These are phyloP conservation scores for Neurospora sp. DNA, from an alignment of 495 filamentous ascomycete species.

Conservation along the genomic window DNA sequence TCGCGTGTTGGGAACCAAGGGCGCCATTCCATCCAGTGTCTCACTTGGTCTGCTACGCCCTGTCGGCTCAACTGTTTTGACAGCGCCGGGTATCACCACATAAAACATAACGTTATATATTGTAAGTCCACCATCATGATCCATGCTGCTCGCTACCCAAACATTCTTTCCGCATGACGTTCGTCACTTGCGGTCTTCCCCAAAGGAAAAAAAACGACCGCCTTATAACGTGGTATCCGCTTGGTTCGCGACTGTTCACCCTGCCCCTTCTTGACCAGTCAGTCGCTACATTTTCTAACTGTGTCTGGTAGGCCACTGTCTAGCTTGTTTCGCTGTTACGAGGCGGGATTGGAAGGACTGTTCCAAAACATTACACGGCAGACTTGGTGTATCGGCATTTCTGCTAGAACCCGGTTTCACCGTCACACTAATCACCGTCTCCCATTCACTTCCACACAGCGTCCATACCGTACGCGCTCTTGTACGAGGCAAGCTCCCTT, in stretches of 20 bases:
- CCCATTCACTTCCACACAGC: constrained; percentile 1
- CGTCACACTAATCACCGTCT: constrained; percentile 16
- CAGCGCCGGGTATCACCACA: constrained; percentile 11
- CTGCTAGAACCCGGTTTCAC: constrained; percentile 13
- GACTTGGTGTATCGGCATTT: constrained; percentile 3
- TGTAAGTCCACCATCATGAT: neutral
- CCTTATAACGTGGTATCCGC: neutral
- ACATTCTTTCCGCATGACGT: neutral
- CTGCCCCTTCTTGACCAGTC: neutral
- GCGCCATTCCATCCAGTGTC: constrained; percentile 4
- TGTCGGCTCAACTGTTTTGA: constrained; percentile 4
- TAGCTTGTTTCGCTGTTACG: neutral
- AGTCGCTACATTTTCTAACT: neutral
- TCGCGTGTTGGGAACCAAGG: neutral
- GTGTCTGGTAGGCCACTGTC: neutral
- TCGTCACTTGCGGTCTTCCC: neutral
- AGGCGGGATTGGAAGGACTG: neutral
- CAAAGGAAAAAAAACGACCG: neutral
- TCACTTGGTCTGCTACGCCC: constrained; percentile 2
- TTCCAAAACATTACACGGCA: neutral
- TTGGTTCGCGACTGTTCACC: neutral
- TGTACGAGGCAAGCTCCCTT: constrained; percentile 6
- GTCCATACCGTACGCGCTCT: constrained; percentile 2
- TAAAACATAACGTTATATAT: neutral
- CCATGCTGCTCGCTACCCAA: neutral